A percentile compares a stretch with the other conserved stretches of the same genome.
These are phyloP conservation scores for Coffea humblotiana DNA, from an alignment of 305 asterid genomes.

Conservation along the genomic window DNA sequence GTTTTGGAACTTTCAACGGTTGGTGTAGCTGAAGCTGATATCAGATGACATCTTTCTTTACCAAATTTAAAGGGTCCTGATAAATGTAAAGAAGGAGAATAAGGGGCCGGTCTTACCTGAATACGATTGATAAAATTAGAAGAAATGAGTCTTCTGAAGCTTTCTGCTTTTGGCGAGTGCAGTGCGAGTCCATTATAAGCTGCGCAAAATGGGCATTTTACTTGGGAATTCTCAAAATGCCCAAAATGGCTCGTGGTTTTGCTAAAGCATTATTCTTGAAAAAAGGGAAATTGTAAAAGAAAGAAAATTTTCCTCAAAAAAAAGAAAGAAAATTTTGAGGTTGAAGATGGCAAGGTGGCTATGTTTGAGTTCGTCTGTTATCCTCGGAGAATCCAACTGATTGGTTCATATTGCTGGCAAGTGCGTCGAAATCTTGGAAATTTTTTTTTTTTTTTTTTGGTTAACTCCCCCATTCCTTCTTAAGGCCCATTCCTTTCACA, in stretches of 20 bases:
- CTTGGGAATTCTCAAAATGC: constrained; percentile 27
- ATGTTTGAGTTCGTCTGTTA: constrained; percentile 25
- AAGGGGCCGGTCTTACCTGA: constrained; percentile 49
- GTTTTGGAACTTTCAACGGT: constrained; percentile 37
- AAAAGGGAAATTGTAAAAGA: constrained; percentile 3
- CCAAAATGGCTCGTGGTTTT: constrained; percentile 14
- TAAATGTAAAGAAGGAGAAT: constrained; percentile 39
- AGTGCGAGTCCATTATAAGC: constrained; percentile 46
- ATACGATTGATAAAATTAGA: constrained; percentile 42
- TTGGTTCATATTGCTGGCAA: constrained; percentile 42
- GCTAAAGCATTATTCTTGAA: constrained; percentile 29
- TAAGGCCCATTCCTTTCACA: too few species aligned
- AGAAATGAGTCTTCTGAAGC: constrained; percentile 27
- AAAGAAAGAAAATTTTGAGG: constrained; percentile 21
- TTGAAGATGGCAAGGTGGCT: constrained; percentile 20
- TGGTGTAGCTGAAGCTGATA: constrained; percentile 40
- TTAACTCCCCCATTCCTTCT: too few species aligned
- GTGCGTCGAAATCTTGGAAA: too few species aligned
- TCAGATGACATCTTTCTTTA: constrained; percentile 37
- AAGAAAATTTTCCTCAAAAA: background rate
- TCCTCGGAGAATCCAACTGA: constrained; percentile 58
- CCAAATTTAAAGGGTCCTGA: constrained; percentile 27
- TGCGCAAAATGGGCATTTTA: constrained; percentile 58
- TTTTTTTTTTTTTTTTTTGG: too few species aligned
- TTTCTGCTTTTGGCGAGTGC: constrained; percentile 33